Base-by-base conservation (phyloP, 345 rosid genomes). In the Noccaea caerulescens region DNA sequence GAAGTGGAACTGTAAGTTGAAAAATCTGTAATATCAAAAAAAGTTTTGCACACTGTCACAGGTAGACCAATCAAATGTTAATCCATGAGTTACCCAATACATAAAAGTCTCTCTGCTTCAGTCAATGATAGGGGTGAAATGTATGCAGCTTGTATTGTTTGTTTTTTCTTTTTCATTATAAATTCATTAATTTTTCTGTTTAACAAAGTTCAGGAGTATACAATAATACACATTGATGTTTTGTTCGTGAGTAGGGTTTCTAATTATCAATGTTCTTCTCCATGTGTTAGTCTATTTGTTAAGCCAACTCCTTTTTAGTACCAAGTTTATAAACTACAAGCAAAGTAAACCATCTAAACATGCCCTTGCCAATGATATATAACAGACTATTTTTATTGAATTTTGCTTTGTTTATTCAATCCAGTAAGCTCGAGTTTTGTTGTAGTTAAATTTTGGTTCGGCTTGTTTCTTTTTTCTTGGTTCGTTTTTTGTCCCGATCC, bases 1-100 rank as follows among this genome's bases (percentile, higher is more conserved):
- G 96, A 91, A 77, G 99, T 94, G 80, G 95, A 89, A 63, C 93
- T 94, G 76, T 94, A 82, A 88, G 75, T 55, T 32, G 25, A 47
- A 71, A 52, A 71, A 52, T 61, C 4, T 72, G 76, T 72, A 72
- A 54, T 72, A 63, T 63, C 32, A 25, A 25, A 53, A 16, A 62
- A 49, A 39, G 52, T 71, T 71, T 77, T 77, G 71, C 67, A 54
- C 55, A 46, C 49, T 45, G 56, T 63, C 49, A 16, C 66, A 37
- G 45, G 50, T 67, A 42, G 50, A 23, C 56, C 69, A 44, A 38
- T 63, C 76, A 72, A 63, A 72, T 72, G 70, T 72, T 63, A 72
- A 63, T 72, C 70, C 76, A 72, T 72, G 76, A 72, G 70, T 72
- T 52, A 61, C 69, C 55, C 75, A 52, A 62, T 71, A 68, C 63